phyloP scores from a whole-genome alignment of 2,329 filamentous ascomycete genomes.

The Thielaviopsis ethacetica region DNA sequence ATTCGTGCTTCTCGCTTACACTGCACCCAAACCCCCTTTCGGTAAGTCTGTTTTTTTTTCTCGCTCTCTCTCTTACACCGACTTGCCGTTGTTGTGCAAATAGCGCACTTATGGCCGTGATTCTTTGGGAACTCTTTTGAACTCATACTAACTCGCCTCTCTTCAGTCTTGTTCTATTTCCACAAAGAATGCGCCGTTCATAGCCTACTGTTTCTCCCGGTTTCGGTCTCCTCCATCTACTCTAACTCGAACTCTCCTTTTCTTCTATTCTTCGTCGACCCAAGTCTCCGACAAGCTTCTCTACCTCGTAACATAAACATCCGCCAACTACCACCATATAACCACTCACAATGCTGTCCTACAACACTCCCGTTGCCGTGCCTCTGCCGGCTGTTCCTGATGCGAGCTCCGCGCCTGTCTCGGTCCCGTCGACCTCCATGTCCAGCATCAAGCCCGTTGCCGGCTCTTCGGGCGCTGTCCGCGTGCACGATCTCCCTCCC shows the following conservation, averaged over 20 bases:
- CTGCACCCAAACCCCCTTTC: neutral
- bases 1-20: neutral
- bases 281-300: neutral
- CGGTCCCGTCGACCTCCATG: slow-evolving; percentile 15
- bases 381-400: slow-evolving; percentile 8
- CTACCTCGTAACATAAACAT: neutral
- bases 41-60: neutral
- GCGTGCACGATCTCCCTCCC: slow-evolving; percentile 7
- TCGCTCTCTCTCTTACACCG: neutral
- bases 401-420: slow-evolving; percentile 13
- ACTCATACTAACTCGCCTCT: neutral
- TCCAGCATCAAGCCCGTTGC: slow-evolving; percentile 6
- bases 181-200: neutral
- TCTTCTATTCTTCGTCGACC: slow-evolving; percentile 6
- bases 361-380: slow-evolving; percentile 29
- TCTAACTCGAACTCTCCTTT: slow-evolving; percentile 11
- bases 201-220: neutral
- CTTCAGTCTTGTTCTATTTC: neutral
- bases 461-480: neutral
- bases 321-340: too few relatives aligned
- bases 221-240: slow-evolving; percentile 1
- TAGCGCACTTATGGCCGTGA: neutral
- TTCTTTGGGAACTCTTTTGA: neutral
- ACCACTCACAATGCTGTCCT: slow-evolving; percentile 30
- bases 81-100: neutral